A percentile compares a stretch with the other conserved stretches of the same genome.
Conservation (phyloP, 805 yeast genomes). For the Sugiyamaella smithiae region DNA sequence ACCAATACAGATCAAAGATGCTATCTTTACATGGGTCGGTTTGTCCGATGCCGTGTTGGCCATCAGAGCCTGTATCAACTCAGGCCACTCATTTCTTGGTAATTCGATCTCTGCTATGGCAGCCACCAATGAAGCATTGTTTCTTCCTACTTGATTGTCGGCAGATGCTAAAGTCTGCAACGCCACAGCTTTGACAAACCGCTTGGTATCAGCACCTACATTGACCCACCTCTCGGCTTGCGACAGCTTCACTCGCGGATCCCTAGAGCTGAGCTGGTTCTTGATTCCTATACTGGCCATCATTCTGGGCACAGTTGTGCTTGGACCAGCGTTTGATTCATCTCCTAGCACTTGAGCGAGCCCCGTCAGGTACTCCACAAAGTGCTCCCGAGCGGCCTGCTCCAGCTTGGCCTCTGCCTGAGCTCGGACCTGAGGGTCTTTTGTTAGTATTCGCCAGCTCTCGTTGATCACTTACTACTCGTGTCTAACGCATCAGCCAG, state of each 20-base stretch:
- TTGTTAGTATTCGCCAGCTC: constrained; percentile 2
- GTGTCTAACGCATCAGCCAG: constrained; percentile 41
- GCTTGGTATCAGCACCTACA: constrained; percentile 53
- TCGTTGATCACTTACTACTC: background rate
- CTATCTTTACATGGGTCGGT: constrained; percentile 76
- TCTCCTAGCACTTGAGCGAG: constrained; percentile 71
- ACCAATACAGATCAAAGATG: constrained; percentile 86
- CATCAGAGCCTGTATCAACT: constrained; percentile 76
- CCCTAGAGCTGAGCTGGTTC: constrained; percentile 85
- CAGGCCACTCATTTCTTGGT: constrained; percentile 86
- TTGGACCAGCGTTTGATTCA: no score
- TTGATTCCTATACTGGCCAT: constrained; percentile 86
- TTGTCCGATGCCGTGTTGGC: constrained; percentile 79
- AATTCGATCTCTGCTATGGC: constrained; percentile 96
- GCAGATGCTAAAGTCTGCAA: constrained; percentile 59
- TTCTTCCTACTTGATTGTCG: constrained; percentile 76
- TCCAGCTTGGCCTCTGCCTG: constrained; percentile 77
- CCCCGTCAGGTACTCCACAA: constrained; percentile 64
- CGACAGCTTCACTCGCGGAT: constrained; percentile 51
- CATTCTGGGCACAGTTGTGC: constrained; percentile 76
- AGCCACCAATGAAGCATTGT: constrained; percentile 92
- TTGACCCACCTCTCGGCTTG: constrained; percentile 74
- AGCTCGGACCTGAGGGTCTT: constrained; percentile 60
- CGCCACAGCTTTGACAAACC: constrained; percentile 60
- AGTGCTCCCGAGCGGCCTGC: constrained; percentile 69